Percentiles rank a stretch among this genome's conserved stretches.
phyloP scores from a whole-genome alignment of 2,329 filamentous ascomycete species.

The Ophiocordyceps sinensis region DNA sequence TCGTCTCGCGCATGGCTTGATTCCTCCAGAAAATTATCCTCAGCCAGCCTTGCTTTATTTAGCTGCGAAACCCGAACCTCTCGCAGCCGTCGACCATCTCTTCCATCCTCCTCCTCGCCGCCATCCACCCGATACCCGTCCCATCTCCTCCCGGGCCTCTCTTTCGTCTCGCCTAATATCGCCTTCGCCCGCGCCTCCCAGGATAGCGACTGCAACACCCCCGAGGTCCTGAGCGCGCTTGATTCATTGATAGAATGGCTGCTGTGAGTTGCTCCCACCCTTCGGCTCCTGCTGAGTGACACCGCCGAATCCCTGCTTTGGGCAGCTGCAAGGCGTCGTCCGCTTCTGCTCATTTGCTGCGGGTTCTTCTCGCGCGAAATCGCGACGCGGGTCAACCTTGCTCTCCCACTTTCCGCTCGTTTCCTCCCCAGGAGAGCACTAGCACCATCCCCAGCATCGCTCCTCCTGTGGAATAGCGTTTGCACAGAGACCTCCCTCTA shows the following conservation, averaged over 20 bases:
- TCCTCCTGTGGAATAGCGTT: background rate
- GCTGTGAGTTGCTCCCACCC: conserved; percentile 20
- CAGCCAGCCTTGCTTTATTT: conserved; percentile 14
- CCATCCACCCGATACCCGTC: conserved; percentile 19
- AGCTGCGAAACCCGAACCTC: conserved; percentile 19
- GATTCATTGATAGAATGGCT: conserved; percentile 25
- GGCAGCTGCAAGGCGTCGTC: conserved; percentile 3
- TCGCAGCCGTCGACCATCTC: conserved; percentile 12
- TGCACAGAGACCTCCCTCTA: background rate
- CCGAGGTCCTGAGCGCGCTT: conserved; percentile 6
- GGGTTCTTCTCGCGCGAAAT: background rate
- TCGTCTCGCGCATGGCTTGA: background rate
- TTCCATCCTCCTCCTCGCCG: conserved; percentile 10
- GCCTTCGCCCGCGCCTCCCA: conserved; percentile 1
- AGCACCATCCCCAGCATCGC: background rate
- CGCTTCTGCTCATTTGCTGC: background rate
- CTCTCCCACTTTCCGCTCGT: too few relatives aligned
- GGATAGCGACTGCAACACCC: conserved; percentile 2
- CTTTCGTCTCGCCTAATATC: conserved; percentile 1
- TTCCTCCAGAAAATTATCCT: conserved; percentile 20
- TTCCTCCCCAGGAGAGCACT: background rate
- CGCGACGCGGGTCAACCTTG: too few relatives aligned
- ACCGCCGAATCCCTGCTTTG: background rate
- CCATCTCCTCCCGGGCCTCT: conserved; percentile 8
- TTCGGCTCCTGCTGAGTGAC: conserved; percentile 2